Percentiles rank a stretch among this genome's conserved stretches.
These are phyloP conservation scores for Mytilinidion resinicola DNA, from an alignment of 495 filamentous ascomycete species.

Conservation along the genomic window DNA sequence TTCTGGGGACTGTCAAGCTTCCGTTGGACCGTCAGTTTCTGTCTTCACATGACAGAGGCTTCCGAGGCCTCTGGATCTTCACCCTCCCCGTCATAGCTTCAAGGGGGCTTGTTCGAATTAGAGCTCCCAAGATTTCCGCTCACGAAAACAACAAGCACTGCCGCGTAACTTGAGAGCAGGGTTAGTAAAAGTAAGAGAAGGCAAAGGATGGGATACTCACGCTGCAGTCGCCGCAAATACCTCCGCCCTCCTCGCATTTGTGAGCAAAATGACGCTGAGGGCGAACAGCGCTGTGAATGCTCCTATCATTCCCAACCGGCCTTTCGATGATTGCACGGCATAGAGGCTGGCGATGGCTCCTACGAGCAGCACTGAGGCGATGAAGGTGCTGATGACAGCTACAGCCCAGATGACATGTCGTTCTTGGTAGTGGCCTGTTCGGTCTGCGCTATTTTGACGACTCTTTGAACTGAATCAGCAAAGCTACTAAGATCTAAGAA, in stretches of 20 bases:
- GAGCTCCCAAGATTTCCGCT: background rate
- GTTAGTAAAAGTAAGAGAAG: background rate
- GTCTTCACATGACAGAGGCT: too few species aligned
- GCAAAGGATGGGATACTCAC: background rate
- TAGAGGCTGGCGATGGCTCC: slow-evolving; percentile 12
- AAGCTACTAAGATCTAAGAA: background rate
- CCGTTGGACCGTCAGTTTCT: too few species aligned
- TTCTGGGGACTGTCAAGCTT: too few species aligned
- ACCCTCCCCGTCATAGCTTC: too few species aligned
- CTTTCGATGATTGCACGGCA: background rate
- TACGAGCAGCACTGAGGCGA: slow-evolving; percentile 9
- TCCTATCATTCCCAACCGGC: slow-evolving; percentile 3
- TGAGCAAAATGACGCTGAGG: background rate
- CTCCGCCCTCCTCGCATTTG: background rate
- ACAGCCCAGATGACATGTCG: background rate
- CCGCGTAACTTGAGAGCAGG: background rate
- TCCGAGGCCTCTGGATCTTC: too few species aligned
- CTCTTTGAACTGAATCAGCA: background rate
- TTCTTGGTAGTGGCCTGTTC: slow-evolving; percentile 2
- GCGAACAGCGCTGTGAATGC: slow-evolving; percentile 2
- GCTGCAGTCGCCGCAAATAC: background rate
- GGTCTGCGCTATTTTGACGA: slow-evolving; percentile 4
- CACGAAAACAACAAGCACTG: slow-evolving; percentile 2
- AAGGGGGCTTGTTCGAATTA: too few species aligned
- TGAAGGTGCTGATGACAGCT: background rate